These are phyloP conservation scores for Tubosaeta sp. DNA, from an alignment of 768 basidiomycete genomes.

Conservation along the genomic window DNA sequence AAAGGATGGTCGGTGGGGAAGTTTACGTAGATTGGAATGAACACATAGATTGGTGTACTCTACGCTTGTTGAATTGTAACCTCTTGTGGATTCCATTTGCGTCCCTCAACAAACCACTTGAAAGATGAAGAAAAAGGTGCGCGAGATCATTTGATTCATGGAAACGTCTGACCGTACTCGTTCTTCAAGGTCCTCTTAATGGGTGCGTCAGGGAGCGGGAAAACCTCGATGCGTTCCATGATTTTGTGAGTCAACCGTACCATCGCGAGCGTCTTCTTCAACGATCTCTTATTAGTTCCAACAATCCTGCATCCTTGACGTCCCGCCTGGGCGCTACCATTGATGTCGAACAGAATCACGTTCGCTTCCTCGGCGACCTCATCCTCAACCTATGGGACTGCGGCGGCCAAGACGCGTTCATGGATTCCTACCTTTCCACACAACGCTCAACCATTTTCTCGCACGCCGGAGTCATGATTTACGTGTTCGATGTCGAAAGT, in stretches of 20 bases:
- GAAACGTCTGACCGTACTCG: neutral
- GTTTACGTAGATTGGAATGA: conserved; percentile 34
- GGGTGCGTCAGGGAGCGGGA: conserved; percentile 93
- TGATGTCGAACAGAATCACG: conserved; percentile 96
- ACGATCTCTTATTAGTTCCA: conserved; percentile 54
- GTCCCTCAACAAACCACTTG: neutral
- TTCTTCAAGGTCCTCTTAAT: conserved; percentile 81
- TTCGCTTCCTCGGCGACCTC: conserved; percentile 93
- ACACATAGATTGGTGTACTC: conserved; percentile 8
- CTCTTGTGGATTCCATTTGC: neutral
- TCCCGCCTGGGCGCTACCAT: conserved; percentile 92
- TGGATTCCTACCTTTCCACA: conserved; percentile 91
- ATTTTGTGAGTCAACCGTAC: conserved; percentile 73
- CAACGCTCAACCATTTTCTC: conserved; percentile 95
- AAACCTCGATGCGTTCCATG: conserved; percentile 98
- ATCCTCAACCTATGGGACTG: conserved; percentile 98
- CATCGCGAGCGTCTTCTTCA: conserved; percentile 2
- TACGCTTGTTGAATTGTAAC: neutral
- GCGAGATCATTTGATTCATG: neutral
- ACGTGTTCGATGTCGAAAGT: conserved; percentile 95
- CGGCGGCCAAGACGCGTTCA: conserved; percentile 96
- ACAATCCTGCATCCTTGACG: conserved; percentile 90
- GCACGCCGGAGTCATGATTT: conserved; percentile 96
- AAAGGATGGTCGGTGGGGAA: conserved; percentile 68
- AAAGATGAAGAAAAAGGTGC: conserved; percentile 32